A percentile compares a stretch with the other conserved stretches of the same genome.
These are phyloP conservation scores for Lepiota venenata DNA, from an alignment of 768 basidiomycete species.

Conservation along the genomic window DNA sequence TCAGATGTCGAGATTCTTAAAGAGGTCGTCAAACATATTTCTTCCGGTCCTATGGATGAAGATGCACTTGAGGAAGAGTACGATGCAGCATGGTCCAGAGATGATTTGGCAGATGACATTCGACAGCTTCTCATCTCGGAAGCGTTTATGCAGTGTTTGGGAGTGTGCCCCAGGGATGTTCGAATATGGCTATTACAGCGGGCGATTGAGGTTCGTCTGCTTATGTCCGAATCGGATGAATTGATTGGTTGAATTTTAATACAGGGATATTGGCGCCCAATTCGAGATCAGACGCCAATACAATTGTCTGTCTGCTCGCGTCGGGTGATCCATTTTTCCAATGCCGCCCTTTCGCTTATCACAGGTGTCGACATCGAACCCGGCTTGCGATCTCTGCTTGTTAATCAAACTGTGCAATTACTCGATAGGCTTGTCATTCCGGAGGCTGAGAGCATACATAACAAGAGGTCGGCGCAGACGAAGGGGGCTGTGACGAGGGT, in stretches of 20 bases:
- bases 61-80: conserved; percentile 49
- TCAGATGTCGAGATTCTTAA: conserved; percentile 34
- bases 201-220: conserved; percentile 40
- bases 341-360: conserved; percentile 18
- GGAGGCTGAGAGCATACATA: conserved; percentile 39
- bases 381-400: conserved; percentile 18
- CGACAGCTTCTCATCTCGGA: conserved; percentile 39
- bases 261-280: conserved; percentile 49
- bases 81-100: conserved; percentile 33
- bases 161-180: conserved; percentile 40
- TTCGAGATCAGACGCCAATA: conserved; percentile 31
- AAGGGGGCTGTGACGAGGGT: conserved; percentile 38
- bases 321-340: conserved; percentile 37
- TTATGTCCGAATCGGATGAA: not conserved
- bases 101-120: conserved; percentile 26
- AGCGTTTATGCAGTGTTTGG: conserved; percentile 48
- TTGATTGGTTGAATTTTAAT: not conserved
- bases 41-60: conserved; percentile 42
- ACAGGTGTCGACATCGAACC: conserved; percentile 16
- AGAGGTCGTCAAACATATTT: conserved; percentile 43
- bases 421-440: conserved; percentile 47
- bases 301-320: conserved; percentile 44
- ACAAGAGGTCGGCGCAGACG: conserved; percentile 26
- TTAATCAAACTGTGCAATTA: conserved; percentile 29
- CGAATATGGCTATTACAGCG: conserved; percentile 50